A percentile compares a stretch with the other conserved stretches of the same genome.
Conservation (phyloP, 495 filamentous ascomycete genomes). For the Lasiosphaeriaceae sp. region DNA sequence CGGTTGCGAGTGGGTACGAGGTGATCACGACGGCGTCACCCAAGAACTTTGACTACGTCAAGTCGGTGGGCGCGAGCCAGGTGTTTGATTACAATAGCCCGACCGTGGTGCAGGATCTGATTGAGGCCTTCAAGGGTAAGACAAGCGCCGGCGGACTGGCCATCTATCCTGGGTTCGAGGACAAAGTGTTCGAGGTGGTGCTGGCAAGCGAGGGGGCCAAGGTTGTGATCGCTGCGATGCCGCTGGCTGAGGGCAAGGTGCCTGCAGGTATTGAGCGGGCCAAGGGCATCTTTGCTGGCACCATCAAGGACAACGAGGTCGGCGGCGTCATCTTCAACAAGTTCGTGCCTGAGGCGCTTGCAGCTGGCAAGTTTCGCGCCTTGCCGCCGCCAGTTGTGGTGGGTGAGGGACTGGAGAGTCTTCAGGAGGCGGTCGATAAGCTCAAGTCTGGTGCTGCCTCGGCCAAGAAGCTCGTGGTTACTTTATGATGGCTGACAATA, state of each 20-base stretch:
- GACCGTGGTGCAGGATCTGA: background rate
- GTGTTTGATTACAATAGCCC: conserved; percentile 54
- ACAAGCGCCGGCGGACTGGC: background rate
- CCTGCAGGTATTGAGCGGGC: background rate
- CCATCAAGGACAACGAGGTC: background rate
- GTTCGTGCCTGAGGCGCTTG: background rate
- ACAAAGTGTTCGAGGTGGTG: background rate
- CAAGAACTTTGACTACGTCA: conserved; percentile 52
- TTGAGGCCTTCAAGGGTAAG: background rate
- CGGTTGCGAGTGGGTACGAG: conserved; percentile 54
- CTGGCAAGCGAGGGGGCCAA: background rate
- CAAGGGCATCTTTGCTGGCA: background rate
- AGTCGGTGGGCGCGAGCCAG: conserved; percentile 48
- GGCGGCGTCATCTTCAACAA: background rate
- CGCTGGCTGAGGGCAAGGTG: background rate
- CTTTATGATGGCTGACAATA: background rate
- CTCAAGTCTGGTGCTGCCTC: background rate
- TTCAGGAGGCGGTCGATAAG: background rate
- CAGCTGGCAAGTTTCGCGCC: background rate
- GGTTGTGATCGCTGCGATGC: background rate
- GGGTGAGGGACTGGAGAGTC: background rate
- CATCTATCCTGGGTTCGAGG: background rate
- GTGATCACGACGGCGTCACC: conserved; percentile 54
- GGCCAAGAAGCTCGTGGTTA: background rate
- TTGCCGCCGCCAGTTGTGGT: background rate